Base-by-base conservation (phyloP, 2,329 filamentous ascomycete species). In the Verticillium nonalfalfae region DNA sequence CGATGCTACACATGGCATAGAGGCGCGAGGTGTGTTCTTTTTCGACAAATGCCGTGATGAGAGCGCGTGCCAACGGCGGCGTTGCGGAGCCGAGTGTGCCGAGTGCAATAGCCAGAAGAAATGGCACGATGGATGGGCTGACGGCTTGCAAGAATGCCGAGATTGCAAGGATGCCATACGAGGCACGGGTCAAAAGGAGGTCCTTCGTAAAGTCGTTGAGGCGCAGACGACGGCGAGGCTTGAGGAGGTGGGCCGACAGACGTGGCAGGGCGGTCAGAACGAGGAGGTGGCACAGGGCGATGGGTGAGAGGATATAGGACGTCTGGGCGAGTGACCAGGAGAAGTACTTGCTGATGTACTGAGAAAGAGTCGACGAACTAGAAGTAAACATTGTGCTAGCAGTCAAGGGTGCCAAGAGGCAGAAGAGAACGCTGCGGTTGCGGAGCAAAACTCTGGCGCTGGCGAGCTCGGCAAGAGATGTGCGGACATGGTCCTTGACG, bases 301-400 rank as follows among this genome's bases (percentile, higher is more conserved):
- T 62, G 0, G 77, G 74, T 1, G 77, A 77, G 7, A 79, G 68
- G 35, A 79, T 69, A 60, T 78, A 71, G 61, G 74, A 77, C 0
- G 73, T 75, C 60, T 78, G 71, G 18, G 74, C 76, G 34, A 80
- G 71, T 21, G 67, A 73, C 77, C 77, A 79, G 57, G 71, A 71
- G 56, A 79, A 80, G 61, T 78, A 69, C 60, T 77, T 79, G 72
- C 75, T 78, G 60, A 80, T 67, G 50, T 77, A 77, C 66, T 79
- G 78, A 4, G 73, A 68, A 35, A 79, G 67, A 0, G 71, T 76
- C 7, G 67, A 67, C 13, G 71, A 70, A 63, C 75, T 73, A 6
- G 75, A 73, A 0, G 70, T 64, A 59, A 68, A 68, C n/a, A 77
- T 67, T 11, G 76, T 74, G 40, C 70, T 72, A 59, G 72, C 68